phyloP scores from a whole-genome alignment of 1,139 yeast species.

The Protomyces pachydermus region DNA sequence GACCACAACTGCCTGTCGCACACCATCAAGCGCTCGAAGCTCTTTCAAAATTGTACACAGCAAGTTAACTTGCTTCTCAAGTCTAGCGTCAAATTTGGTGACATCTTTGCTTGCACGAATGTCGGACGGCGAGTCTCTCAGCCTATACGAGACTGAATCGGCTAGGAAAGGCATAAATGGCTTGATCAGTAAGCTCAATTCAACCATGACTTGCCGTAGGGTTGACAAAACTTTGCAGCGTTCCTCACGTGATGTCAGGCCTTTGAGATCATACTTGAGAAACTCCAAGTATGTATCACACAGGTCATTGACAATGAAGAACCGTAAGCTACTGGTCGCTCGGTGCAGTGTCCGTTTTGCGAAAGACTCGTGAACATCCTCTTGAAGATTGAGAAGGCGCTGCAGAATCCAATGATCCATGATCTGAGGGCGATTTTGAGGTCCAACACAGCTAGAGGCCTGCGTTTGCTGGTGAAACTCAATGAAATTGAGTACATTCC shows the following conservation, averaged over 20 bases:
- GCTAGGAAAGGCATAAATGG: conserved; percentile 98
- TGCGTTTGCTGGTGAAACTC: conserved; percentile 47
- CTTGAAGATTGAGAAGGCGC: conserved; percentile 66
- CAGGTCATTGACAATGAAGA: conserved; percentile 87
- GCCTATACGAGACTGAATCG: conserved; percentile 98
- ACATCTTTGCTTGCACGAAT: no score
- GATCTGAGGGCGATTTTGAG: conserved; percentile 68
- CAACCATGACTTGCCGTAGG: conserved; percentile 76
- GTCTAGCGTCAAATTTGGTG: background rate
- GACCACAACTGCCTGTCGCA: background rate
- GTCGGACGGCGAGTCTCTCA: conserved; percentile 35
- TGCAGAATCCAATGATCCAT: conserved; percentile 97
- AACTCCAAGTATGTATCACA: conserved; percentile 98
- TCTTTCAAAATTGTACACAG: background rate
- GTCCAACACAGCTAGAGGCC: conserved; percentile 85
- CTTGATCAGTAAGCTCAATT: conserved; percentile 83
- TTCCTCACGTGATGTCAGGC: conserved; percentile 74
- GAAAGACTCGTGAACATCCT: conserved; percentile 57
- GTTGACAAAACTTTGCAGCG: conserved; percentile 88
- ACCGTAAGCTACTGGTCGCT: conserved; percentile 79
- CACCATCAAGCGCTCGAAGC: background rate
- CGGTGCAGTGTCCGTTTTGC: conserved; percentile 85
- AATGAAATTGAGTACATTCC: conserved; percentile 29
- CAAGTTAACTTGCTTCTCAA: no score
- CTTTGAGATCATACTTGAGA: conserved; percentile 84